These are phyloP conservation scores for Venturia effusa DNA, from an alignment of 2,329 filamentous ascomycete genomes.

Conservation along the genomic window DNA sequence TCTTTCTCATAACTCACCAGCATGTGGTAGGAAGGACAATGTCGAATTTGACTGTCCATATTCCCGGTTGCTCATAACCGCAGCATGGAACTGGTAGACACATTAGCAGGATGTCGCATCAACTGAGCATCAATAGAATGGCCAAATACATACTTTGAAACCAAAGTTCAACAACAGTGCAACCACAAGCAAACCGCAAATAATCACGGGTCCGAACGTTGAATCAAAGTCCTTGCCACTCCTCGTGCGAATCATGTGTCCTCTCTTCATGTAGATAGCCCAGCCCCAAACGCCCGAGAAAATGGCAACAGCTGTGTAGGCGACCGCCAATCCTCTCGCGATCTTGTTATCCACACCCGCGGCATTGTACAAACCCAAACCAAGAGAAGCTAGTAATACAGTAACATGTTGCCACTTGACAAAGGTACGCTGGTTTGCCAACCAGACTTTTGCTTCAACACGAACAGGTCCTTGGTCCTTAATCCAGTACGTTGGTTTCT, in stretches of 20 bases:
- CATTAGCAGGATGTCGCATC: not conserved
- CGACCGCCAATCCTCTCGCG: conserved; percentile 66
- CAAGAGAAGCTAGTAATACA: conserved; percentile 73
- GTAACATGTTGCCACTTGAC: conserved; percentile 98
- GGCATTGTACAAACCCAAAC: conserved; percentile 78
- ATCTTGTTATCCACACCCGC: conserved; percentile 65
- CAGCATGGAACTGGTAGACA: not conserved
- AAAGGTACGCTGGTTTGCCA: conserved; percentile 96
- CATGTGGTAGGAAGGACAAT: not conserved
- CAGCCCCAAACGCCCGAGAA: conserved; percentile 87
- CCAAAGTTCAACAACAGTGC: conserved; percentile 80
- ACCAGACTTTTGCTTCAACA: conserved; percentile 96
- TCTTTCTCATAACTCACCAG: not conserved
- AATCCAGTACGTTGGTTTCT: conserved; percentile 75
- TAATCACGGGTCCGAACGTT: conserved; percentile 69
- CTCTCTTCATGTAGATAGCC: conserved; percentile 64
- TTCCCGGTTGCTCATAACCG: not conserved
- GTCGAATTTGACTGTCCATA: not conserved
- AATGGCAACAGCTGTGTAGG: conserved; percentile 70
- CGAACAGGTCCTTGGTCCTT: conserved; percentile 88
- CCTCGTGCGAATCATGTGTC: conserved; percentile 68
- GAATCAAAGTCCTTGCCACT: conserved; percentile 93
- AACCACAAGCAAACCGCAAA: conserved; percentile 66
- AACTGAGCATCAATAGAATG: not conserved
- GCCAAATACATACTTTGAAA: conserved; percentile 53